These are phyloP conservation scores for Moricandia moricandioides DNA, from an alignment of 345 rosid species.

Conservation along the genomic window DNA sequence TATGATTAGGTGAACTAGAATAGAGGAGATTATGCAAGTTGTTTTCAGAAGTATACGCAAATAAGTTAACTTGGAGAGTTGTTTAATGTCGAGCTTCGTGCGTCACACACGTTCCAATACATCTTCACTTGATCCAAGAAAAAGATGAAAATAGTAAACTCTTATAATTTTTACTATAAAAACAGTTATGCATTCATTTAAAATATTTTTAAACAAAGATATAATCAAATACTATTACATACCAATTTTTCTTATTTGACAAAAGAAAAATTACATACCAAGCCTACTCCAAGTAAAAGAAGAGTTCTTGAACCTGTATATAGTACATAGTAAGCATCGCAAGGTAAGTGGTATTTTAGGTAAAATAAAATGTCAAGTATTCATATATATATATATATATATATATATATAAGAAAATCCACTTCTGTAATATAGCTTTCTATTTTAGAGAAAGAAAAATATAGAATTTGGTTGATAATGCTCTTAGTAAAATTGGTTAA, in stretches of 20 bases:
- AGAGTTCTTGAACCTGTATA: neutral
- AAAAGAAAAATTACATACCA: neutral
- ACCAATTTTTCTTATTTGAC: too few relatives aligned
- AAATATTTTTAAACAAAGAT: neutral
- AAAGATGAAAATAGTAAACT: constrained; percentile 4
- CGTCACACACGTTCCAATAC: constrained; percentile 27
- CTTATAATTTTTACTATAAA: neutral
- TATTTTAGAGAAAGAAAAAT: too few relatives aligned
- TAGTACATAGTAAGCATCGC: neutral
- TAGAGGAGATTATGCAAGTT: constrained; percentile 4
- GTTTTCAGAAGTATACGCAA: neutral
- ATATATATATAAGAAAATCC: too few relatives aligned
- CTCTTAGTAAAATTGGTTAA: too few relatives aligned
- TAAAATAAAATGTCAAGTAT: neutral
- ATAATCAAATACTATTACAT: neutral
- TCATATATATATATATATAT: too few relatives aligned
- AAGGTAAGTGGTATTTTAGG: neutral
- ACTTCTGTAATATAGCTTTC: too few relatives aligned
- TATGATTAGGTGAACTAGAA: neutral
- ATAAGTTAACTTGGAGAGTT: constrained; percentile 28
- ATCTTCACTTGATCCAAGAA: constrained; percentile 32
- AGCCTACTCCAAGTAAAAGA: neutral
- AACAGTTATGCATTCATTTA: neutral
- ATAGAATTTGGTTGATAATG: too few relatives aligned
- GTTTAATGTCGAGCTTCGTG: constrained; percentile 17